Evolutionary conservation across 441 rosid species (phyloP), one percentile per base, ranked within the genome.

Genomic region (Croton setiger): DNA sequence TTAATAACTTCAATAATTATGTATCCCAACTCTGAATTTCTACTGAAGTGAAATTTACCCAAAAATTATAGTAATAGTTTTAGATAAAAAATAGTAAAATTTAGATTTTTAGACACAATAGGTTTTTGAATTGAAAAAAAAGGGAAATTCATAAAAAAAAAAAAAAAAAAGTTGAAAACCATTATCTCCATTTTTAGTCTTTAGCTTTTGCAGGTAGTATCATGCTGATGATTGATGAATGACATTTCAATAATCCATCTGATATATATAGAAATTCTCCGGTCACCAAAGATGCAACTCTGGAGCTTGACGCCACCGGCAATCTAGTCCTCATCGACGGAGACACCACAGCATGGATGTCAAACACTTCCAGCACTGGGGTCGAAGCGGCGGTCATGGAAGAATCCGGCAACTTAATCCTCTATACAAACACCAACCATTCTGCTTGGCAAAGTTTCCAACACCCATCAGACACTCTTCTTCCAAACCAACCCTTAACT

Each of bases 371-470:
- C 36, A 75, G 79, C 53, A 69, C 69, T 33, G 87, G 84, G 15
- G 82, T 79, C 0, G 68, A 76, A 41, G 66, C 78, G 7, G 98
- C 89, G 2, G 55, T 62, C 78, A 81, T 93, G 88, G 79, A 77
- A 49, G 98, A 93, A 74, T 81, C 96, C 47, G 98, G 98, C 68
- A 93, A 91, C 81, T 84, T 93, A 68, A 73, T 89, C 64, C 92
- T 93, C 57, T 75, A 72, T 66, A 71, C 82, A 56, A 14, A 71
- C 35, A 62, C 73, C 60, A 75, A 81, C 68, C 80, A 37, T 39
- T 62, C 79, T 47, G 81, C 75, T 3, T 93, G 98, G 98, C 87
- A 93, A 68, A 88, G 92, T 75, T 93, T 93, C 73, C 66, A 74
- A 1, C 86, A 91, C 70, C 98, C 98, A 9, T 83, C 97, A 0